Conservation (phyloP, 805 yeast species). For the Wickerhamomyces sydowiorum region DNA sequence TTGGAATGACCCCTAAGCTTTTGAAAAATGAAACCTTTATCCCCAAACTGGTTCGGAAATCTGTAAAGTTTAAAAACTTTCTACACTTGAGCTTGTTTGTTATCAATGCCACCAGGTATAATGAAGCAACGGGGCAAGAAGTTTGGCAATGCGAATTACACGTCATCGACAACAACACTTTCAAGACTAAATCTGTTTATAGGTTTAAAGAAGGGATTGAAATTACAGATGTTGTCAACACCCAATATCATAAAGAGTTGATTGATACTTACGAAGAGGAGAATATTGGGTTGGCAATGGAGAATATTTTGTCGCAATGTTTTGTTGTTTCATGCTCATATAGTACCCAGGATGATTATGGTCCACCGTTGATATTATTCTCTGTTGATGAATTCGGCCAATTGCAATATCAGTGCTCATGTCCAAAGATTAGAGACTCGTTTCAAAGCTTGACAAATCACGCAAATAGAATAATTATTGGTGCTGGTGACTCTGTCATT, state of each 20-base stretch:
- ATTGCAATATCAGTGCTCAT: constrained; percentile 21
- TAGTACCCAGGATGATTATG: constrained; percentile 25
- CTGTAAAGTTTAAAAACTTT: constrained; percentile 17
- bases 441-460: constrained; percentile 24
- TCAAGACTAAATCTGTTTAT: constrained; percentile 11
- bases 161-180: constrained; percentile 22
- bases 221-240: constrained; percentile 19
- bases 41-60: constrained; percentile 11
- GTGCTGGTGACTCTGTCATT: constrained; percentile 25
- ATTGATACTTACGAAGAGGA: constrained; percentile 20
- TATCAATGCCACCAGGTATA: constrained; percentile 9
- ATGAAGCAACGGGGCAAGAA: constrained; percentile 2
- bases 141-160: constrained; percentile 14
- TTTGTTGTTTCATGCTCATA: constrained; percentile 29
- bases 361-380: constrained; percentile 27
- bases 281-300: constrained; percentile 24
- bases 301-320: constrained; percentile 28
- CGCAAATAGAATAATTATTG: constrained; percentile 23
- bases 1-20: no score
- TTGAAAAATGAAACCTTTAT: constrained; percentile 7
- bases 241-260: constrained; percentile 12
- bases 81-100: constrained; percentile 16
- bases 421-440: constrained; percentile 12
- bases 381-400: constrained; percentile 30
- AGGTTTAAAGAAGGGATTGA: constrained; percentile 18